These are phyloP conservation scores for Botrytis sinoallii DNA, from an alignment of 2,329 filamentous ascomycete species.

Conservation along the genomic window DNA sequence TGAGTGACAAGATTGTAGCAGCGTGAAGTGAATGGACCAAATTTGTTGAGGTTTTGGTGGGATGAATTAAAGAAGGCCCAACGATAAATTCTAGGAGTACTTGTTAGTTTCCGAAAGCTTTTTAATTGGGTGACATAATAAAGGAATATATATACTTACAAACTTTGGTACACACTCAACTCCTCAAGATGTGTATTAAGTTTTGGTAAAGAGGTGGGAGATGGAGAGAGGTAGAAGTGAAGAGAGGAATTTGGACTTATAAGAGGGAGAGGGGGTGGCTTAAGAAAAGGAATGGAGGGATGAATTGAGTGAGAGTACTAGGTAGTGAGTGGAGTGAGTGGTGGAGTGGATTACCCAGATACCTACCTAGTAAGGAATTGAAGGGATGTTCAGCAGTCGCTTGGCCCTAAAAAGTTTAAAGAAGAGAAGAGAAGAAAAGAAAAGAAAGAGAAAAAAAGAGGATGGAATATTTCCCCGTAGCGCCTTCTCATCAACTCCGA, in stretches of 20 bases:
- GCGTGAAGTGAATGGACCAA: conserved; percentile 11
- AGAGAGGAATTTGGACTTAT: neutral
- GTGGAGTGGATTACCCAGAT: neutral
- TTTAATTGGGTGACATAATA: neutral
- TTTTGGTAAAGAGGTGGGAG: neutral
- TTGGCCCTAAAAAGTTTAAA: neutral
- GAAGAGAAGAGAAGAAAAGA: too few relatives aligned
- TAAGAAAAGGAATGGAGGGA: neutral
- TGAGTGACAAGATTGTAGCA: neutral
- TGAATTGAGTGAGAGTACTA: neutral
- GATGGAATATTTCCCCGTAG: neutral
- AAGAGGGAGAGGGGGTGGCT: neutral
- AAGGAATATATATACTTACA: conserved; percentile 8
- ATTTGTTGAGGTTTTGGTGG: conserved; percentile 15
- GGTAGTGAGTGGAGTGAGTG: neutral
- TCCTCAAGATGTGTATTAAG: conserved; percentile 11
- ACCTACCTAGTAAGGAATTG: neutral
- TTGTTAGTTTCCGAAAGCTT: neutral
- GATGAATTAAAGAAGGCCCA: conserved; percentile 11
- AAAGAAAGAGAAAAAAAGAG: neutral
- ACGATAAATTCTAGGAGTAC: neutral
- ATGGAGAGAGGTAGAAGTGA: neutral
- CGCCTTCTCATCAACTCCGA: neutral
- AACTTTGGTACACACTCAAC: conserved; percentile 1
- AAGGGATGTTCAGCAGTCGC: neutral